Evolutionary conservation across 148 eudicot species (phyloP), one percentile per base, ranked within the genome.

Genomic region (Rhododendron ferrugineum): DNA sequence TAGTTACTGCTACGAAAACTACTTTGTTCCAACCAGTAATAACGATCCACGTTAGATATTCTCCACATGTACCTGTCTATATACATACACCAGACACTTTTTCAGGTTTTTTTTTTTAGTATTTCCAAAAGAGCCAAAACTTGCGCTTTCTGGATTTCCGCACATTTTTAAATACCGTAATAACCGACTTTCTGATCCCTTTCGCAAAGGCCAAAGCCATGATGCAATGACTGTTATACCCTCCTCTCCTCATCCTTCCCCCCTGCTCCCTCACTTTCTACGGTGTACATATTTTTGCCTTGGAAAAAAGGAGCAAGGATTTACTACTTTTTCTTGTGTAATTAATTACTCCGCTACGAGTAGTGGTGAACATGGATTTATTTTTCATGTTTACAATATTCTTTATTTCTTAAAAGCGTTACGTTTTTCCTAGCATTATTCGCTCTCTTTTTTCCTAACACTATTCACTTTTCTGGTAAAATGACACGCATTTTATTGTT

Each of bases 171-270:
- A 58, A 58, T 54, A 34, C 14, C 3, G 54, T 54, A 11, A 49
- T 60, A 68, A 66, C 83, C 83, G 86, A 85, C 68, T 22, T 52
- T 70, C 83, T 60, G 42, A 46, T 0, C 52, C 72, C 58, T 62
- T 60, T 62, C 62, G 64, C 42, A 42, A 60, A 78, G 37, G 60
- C 47, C 42, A 42, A 60, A 78, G 37, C 75, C 47, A 84, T 23
- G 23, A 36, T 32, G 20, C 22, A 66, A 79, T 79, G 83, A 79
- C 86, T 79, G 13, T 66, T 79, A 40, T 66, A 20, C 44, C 83
- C 82, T 56, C 10, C 30, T 60, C 23, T 56, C 10, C 30, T 60
- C 23, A 10, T 40, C 20, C 16, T 1, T 3, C n/a, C 26, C 44
- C 37, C 15, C 2, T 76, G 5, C 15, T 80, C 62, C 3, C 15